phyloP scores from a whole-genome alignment of 495 filamentous ascomycete genomes.

The Penicillium ucsense region DNA sequence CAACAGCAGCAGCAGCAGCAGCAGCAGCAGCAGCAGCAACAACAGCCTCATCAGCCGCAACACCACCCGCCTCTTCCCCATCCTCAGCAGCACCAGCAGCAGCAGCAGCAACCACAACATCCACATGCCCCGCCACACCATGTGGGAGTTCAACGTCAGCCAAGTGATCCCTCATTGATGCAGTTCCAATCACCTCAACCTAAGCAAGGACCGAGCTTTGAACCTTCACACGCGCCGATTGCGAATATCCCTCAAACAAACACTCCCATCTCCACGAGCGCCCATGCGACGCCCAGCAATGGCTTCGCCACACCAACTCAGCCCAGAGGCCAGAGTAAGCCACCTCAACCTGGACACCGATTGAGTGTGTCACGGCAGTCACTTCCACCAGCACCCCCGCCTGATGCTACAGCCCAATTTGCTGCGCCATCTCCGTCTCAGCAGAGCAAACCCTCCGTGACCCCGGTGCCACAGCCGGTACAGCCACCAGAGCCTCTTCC shows the following conservation, averaged over 20 bases:
- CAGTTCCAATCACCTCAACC: conserved; percentile 32
- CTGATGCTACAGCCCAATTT: conserved; percentile 25
- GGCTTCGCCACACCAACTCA: conserved; percentile 35
- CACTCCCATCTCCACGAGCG: conserved; percentile 23
- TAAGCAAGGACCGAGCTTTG: conserved; percentile 25
- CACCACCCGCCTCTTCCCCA: conserved; percentile 29
- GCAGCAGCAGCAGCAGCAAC: conserved; percentile 41
- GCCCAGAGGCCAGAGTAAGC: conserved; percentile 29
- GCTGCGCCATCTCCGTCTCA: conserved; percentile 25
- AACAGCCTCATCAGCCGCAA: conserved; percentile 30
- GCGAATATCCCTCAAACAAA: conserved; percentile 29
- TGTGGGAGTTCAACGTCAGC: conserved; percentile 20
- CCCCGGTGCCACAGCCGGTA: conserved; percentile 36
- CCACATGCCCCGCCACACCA: conserved; percentile 31
- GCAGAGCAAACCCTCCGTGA: conserved; percentile 24
- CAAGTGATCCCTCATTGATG: conserved; percentile 26
- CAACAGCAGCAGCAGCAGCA: conserved; percentile 32
- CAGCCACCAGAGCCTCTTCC: conserved; percentile 28
- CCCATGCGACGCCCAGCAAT: conserved; percentile 25
- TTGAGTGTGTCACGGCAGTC: conserved; percentile 29
- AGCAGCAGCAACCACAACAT: conserved; percentile 30
- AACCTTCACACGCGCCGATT: conserved; percentile 24
- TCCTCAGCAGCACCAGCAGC: conserved; percentile 13
- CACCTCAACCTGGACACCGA: conserved; percentile 28
- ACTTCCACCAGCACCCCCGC: conserved; percentile 23